These are phyloP conservation scores for Podosphaera xanthii DNA, from an alignment of 2,329 filamentous ascomycete species.

Conservation along the genomic window DNA sequence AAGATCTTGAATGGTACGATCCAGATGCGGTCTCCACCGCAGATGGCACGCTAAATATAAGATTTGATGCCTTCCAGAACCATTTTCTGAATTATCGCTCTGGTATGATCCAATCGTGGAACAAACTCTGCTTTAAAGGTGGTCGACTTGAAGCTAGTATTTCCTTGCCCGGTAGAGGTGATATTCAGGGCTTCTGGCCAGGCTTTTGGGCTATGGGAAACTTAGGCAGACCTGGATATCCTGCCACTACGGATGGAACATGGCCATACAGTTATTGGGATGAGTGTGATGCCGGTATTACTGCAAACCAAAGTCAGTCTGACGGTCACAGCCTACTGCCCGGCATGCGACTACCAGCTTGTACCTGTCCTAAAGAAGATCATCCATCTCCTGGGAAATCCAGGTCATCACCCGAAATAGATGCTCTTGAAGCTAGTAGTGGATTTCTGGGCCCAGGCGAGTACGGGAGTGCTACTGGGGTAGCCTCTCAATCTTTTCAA, in stretches of 20 bases:
- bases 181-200: conserved; percentile 49
- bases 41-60: conserved; percentile 37
- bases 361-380: conserved; percentile 38
- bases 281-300: conserved; percentile 46
- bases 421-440: conserved; percentile 45
- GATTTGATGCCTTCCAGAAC: conserved; percentile 40
- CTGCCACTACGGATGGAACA: conserved; percentile 46
- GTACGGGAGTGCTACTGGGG: conserved; percentile 29
- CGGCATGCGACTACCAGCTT: conserved; percentile 47
- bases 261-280: conserved; percentile 56
- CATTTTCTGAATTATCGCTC: conserved; percentile 44
- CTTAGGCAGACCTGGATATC: conserved; percentile 43
- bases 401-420: conserved; percentile 46
- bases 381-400: conserved; percentile 43
- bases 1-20: conserved; percentile 50
- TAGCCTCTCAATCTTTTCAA: conserved; percentile 43
- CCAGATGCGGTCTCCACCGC: conserved; percentile 41
- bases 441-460: conserved; percentile 18
- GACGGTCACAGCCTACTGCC: conserved; percentile 45
- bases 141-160: conserved; percentile 47
- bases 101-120: conserved; percentile 56
- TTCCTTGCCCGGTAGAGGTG: conserved; percentile 42
- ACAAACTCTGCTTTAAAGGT: conserved; percentile 50
- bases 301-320: conserved; percentile 43
- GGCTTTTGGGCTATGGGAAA: conserved; percentile 61